Conservation (phyloP, 805 yeast species). For the Blastobotrys robertii region DNA sequence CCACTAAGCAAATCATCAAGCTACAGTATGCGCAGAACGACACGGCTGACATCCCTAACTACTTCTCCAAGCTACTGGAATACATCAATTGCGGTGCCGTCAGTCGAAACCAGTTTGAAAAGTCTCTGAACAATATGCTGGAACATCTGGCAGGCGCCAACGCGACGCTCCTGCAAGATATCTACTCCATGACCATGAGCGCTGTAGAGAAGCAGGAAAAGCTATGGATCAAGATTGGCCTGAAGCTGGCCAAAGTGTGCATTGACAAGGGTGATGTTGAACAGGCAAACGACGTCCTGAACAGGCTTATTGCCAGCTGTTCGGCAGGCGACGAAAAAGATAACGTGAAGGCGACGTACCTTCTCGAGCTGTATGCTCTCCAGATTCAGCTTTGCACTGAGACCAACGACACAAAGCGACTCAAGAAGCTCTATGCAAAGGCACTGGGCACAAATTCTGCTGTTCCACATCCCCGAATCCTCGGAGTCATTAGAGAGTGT, state of each 20-base stretch:
- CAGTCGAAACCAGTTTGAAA: slow-evolving; percentile 27
- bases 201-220: slow-evolving; percentile 23
- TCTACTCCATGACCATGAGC: slow-evolving; percentile 20
- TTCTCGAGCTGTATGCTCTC: slow-evolving; percentile 56
- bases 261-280: slow-evolving; percentile 19
- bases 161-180: slow-evolving; percentile 18
- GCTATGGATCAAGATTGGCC: slow-evolving; percentile 22
- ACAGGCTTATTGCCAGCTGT: slow-evolving; percentile 1
- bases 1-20: slow-evolving; percentile 29
- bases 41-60: slow-evolving; percentile 15
- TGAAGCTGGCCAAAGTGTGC: slow-evolving; percentile 26
- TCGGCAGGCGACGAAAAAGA: slow-evolving; percentile 4
- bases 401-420: slow-evolving; percentile 28
- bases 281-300: slow-evolving; percentile 10
- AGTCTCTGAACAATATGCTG: slow-evolving; percentile 25
- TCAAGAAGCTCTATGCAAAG: slow-evolving; percentile 41
- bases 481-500: slow-evolving; percentile 68
- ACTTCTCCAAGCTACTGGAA: slow-evolving; percentile 16
- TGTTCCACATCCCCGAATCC: slow-evolving; percentile 57
- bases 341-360: slow-evolving; percentile 21
- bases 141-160: slow-evolving; percentile 21
- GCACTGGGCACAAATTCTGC: slow-evolving; percentile 44
- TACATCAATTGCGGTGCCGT: slow-evolving; percentile 13
- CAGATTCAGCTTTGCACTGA: slow-evolving; percentile 48
- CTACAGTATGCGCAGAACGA: slow-evolving; percentile 16